A percentile compares a stretch with the other conserved stretches of the same genome.
phyloP scores from a whole-genome alignment of 2,329 filamentous ascomycete genomes.

The Alternaria sp. region DNA sequence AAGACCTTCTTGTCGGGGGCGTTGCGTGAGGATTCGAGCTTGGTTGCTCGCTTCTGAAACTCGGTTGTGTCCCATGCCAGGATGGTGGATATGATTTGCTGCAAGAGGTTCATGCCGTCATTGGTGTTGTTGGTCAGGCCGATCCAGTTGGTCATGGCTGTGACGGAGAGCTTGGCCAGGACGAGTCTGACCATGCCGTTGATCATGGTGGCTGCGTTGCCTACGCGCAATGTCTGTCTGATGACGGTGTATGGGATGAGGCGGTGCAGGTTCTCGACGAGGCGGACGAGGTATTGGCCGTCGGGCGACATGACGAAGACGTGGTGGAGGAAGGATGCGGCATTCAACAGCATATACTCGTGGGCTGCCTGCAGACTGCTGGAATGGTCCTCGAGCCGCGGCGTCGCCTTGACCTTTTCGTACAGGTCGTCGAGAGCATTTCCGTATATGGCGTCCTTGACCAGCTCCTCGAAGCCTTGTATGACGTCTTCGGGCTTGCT shows the following conservation, averaged over 20 bases:
- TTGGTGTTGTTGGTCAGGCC: conserved; percentile 75
- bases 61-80: conserved; percentile 77
- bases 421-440: conserved; percentile 72
- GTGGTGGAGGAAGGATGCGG: conserved; percentile 78
- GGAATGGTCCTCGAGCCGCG: conserved; percentile 71
- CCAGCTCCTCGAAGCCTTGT: conserved; percentile 71
- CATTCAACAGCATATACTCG: conserved; percentile 74
- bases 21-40: conserved; percentile 70
- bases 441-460: conserved; percentile 74
- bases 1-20: conserved; percentile 69
- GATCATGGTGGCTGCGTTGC: conserved; percentile 85
- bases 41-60: conserved; percentile 71
- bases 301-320: conserved; percentile 77
- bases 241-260: conserved; percentile 77
- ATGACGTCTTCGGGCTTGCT: conserved; percentile 68
- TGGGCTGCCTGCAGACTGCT: conserved; percentile 69
- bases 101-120: conserved; percentile 82
- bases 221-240: conserved; percentile 76
- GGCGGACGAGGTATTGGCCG: conserved; percentile 75
- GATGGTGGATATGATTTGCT: conserved; percentile 77
- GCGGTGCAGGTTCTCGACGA: conserved; percentile 74
- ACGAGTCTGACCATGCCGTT: conserved; percentile 76
- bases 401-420: conserved; percentile 66
- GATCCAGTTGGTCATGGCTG: conserved; percentile 80
- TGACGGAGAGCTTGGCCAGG: conserved; percentile 79